Base-by-base conservation (phyloP, 2,329 filamentous ascomycete genomes). In the Periconia sp. region DNA sequence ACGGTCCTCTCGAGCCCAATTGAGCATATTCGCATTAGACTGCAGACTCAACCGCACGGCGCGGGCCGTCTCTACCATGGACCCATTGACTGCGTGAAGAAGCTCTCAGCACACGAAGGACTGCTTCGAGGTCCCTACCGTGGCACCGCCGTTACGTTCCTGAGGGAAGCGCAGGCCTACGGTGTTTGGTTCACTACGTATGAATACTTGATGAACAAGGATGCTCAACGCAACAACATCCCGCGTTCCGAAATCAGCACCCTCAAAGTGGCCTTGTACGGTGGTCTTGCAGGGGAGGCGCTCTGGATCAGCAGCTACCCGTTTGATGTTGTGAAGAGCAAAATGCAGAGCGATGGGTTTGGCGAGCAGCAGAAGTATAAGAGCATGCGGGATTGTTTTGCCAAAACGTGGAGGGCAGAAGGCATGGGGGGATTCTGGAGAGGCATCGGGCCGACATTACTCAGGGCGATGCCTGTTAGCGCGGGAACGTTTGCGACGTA, bases 281-380 rank as follows among this genome's bases (percentile, higher is more conserved):
- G 94, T 60, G 94, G 94, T 43, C 76, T 99, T 41, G 94, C 94
- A 0, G 94, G 94, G 63, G 94, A 99, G 81, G 91, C 87, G 49
- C 83, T 99, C 53, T 99, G 94, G 94, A 79, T 99, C 51, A 83
- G 83, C 35, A 96, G 91, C 70, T 99, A 99, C 77, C 94, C 94
- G 19, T 89, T 99, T 61, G 94, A 99, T 76, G 93, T 99, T 27
- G 78, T 99, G 77, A 99, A 99, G 89, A 96, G 91, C 77, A 97
- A 96, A 85, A 97, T 97, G 93, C 94, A 99, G 83, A 96, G 89
- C 54, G 94, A 99, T 77, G 92, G 90, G 0, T 94, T 97, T 71
- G 91, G 90, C 2, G 74, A 73, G 46, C 77, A 83, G 58, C 86
- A 87, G 79, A 82, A 82, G 71, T 99, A 89, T 77, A 84, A 79